Evolutionary conservation across 257 asterid genomes (phyloP).

Genomic region (Nicotiana undulata): DNA sequence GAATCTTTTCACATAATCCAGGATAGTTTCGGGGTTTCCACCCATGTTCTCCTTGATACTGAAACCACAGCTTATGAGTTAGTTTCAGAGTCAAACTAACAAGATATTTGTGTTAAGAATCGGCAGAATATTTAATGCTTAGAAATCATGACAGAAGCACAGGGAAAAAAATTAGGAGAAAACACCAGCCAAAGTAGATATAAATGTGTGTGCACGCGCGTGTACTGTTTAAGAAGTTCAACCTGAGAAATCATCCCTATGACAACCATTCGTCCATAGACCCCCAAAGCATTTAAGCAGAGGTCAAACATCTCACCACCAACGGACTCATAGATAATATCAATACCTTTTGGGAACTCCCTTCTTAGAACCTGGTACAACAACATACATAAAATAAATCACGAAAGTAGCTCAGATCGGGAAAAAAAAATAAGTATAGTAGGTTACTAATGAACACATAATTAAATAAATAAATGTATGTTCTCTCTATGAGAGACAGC

Average conservation of each 20-base stretch:
- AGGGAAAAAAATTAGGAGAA: neutral
- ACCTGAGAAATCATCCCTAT: constrained; percentile 97
- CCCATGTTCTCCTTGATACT: constrained; percentile 93
- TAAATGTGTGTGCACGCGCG: too few species aligned
- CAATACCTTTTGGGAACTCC: constrained; percentile 85
- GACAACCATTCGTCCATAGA: constrained; percentile 73
- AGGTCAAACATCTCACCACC: constrained; percentile 86
- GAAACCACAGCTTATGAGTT: constrained; percentile 21
- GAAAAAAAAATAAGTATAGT: too few species aligned
- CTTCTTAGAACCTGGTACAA: constrained; percentile 50
- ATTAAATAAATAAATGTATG: too few species aligned
- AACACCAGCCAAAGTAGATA: neutral
- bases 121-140: neutral
- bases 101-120: neutral
- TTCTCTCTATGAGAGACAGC: too few species aligned
- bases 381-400: neutral
- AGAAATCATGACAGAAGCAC: neutral
- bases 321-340: constrained; percentile 81
- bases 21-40: constrained; percentile 74
- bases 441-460: too few species aligned
- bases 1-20: constrained; percentile 76
- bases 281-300: constrained; percentile 25
- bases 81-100: neutral
- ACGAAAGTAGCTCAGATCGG: neutral
- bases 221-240: neutral